Evolutionary conservation across 352 stramenopile species (phyloP).

Genomic region (Blastocystis sp.): DNA sequence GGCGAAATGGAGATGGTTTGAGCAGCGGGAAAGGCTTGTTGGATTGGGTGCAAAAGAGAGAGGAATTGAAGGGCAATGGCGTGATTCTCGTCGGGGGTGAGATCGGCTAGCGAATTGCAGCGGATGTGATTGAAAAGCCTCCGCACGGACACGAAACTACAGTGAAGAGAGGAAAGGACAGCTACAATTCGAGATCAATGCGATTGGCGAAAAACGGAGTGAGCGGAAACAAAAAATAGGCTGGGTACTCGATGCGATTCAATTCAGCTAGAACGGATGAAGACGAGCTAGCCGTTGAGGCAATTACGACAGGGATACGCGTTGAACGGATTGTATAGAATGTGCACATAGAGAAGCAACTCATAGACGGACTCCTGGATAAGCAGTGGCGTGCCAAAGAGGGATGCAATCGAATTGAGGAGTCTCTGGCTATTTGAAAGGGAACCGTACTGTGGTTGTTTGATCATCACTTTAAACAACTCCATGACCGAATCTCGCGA

Average conservation of each 20-base stretch:
- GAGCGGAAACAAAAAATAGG: slow-evolving; percentile 34
- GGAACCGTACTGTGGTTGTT: too few relatives aligned
- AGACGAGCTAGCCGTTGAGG: neutral
- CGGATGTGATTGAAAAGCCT: neutral
- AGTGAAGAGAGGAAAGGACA: neutral
- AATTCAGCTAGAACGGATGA: neutral
- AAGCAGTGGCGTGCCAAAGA: neutral
- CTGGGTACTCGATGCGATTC: neutral
- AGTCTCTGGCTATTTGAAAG: too few relatives aligned
- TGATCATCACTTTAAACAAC: too few relatives aligned
- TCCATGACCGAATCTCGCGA: too few relatives aligned
- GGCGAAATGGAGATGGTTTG: too few relatives aligned
- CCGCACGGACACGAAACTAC: neutral
- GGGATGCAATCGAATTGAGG: too few relatives aligned
- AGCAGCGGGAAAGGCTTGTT: too few relatives aligned
- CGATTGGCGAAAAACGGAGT: slow-evolving; percentile 31
- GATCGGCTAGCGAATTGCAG: neutral
- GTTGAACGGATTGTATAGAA: slow-evolving; percentile 12
- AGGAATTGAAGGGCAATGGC: neutral
- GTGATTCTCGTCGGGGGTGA: neutral
- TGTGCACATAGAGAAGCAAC: neutral
- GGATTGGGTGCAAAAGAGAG: too few relatives aligned
- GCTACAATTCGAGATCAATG: neutral
- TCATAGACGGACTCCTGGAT: neutral
- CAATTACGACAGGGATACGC: neutral